phyloP scores from a whole-genome alignment of 2,329 filamentous ascomycete genomes.

The Leptoxyphium fumago region DNA sequence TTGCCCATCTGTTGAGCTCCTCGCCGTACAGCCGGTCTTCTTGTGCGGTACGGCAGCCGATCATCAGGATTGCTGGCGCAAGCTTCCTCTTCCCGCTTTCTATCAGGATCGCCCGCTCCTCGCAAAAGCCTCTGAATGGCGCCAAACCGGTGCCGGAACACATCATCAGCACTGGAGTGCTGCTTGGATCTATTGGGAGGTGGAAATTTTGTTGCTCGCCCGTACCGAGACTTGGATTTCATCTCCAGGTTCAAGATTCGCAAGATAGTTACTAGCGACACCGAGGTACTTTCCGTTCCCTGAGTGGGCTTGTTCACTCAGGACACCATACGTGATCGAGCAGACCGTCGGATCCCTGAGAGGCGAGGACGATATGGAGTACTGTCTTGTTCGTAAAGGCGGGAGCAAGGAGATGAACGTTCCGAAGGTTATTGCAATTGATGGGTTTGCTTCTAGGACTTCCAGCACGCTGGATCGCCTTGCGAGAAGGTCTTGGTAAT shows the following conservation, averaged over 20 bases:
- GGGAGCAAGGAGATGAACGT: slow-evolving; percentile 62
- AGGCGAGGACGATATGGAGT: slow-evolving; percentile 21
- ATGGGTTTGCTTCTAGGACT: too few relatives aligned
- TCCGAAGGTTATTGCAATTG: too few relatives aligned
- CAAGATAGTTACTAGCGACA: slow-evolving; percentile 30
- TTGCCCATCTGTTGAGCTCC: slow-evolving; percentile 45
- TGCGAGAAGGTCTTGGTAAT: too few relatives aligned
- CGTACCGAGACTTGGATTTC: slow-evolving; percentile 29
- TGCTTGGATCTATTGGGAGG: slow-evolving; percentile 26
- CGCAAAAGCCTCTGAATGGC: slow-evolving; percentile 91
- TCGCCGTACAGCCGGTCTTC: slow-evolving; percentile 46
- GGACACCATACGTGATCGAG: slow-evolving; percentile 51
- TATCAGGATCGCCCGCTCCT: slow-evolving; percentile 52
- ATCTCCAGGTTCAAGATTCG: slow-evolving; percentile 25
- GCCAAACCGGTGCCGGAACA: slow-evolving; percentile 70
- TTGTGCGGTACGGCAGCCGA: slow-evolving; percentile 43
- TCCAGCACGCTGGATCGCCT: too few relatives aligned
- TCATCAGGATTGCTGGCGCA: slow-evolving; percentile 49
- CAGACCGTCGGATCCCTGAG: slow-evolving; percentile 14
- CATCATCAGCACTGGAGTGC: slow-evolving; percentile 27
- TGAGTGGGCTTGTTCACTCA: slow-evolving; percentile 8
- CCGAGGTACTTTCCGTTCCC: slow-evolving; percentile 24
- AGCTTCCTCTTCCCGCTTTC: slow-evolving; percentile 36
- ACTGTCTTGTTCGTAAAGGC: slow-evolving; percentile 45
- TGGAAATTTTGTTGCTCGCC: too few relatives aligned